Conservation (phyloP, 108 stramenopile genomes). For the Nitzschia inconspicua region DNA sequence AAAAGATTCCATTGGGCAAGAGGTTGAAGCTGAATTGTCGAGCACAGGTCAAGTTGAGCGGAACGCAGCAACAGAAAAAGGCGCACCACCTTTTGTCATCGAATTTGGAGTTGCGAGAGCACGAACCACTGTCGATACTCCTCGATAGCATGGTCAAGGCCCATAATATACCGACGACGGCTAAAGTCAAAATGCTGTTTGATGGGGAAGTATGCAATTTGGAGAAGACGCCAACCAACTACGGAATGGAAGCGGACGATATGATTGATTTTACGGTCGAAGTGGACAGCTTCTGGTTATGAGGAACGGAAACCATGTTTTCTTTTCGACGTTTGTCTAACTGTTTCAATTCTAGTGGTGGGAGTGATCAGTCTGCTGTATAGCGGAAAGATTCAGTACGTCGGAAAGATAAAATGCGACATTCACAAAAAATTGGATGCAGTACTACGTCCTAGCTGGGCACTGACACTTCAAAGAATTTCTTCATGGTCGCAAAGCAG, state of each 20-base stretch:
- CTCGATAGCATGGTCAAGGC: neutral
- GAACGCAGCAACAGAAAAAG: neutral
- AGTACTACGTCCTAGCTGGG: no score
- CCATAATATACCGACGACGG: neutral
- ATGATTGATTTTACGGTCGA: conserved; percentile 49
- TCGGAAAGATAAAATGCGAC: no score
- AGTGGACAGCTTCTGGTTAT: no score
- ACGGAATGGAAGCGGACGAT: conserved; percentile 53
- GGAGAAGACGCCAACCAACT: conserved; percentile 22
- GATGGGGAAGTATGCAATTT: conserved; percentile 41
- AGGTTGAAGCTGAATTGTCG: neutral
- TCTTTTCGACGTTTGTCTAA: no score
- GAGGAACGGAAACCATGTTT: no score
- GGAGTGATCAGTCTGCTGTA: no score
- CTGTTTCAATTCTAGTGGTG: no score
- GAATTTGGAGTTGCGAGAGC: neutral
- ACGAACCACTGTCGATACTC: neutral
- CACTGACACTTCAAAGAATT: no score
- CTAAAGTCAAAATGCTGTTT: conserved; percentile 21
- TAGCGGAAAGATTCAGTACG: no score
- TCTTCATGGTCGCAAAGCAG: no score
- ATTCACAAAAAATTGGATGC: no score
- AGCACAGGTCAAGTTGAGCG: neutral
- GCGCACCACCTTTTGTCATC: conserved; percentile 3
- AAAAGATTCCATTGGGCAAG: neutral